Base-by-base conservation (phyloP, 1,139 yeast species). In the Suhomyces coccinellae region DNA sequence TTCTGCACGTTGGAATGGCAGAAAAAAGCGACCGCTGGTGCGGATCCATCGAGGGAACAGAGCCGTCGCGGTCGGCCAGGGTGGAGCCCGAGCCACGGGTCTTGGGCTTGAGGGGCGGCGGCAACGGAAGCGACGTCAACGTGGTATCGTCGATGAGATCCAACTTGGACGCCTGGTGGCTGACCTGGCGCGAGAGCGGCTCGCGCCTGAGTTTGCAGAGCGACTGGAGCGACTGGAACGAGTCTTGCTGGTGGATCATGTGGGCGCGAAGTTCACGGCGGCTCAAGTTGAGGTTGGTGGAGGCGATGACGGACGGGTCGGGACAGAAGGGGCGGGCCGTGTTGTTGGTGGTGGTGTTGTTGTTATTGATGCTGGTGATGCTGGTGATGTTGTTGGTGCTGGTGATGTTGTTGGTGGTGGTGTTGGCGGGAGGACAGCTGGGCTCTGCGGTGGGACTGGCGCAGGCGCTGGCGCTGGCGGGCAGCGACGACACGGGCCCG, bases 81-180 rank as follows among this genome's bases (percentile, higher is more conserved):
- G 32, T 26, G 12, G 38, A 36, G 15, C 49, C 42, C 8, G 48
- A 39, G 13, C 40, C 40, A 4, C 52, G 38, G 15, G 43, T 28
- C 32, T 52, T 47, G 33, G 54, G 46, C 35, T 55, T 64, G 27
- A 69, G 67, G 1, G 85, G 87, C 16, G 85, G 85, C 3, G 85
- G 81, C 31, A 81, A 59, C 6, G 89, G 89, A 51, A 83, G 76
- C 2, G 89, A 83, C 0, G 91, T 85, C 43, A 85, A 63, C 15
- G 77, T 75, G 7, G 77, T 72, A 54, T 74, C 80, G 56, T 85
- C 89, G 6, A 85, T 70, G 45, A 84, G 66, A 51, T 85, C 90
- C 11, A 85, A 65, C 46, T 74, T 73, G 1, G 90, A 84, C 13
- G 64, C 63, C 11, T 68, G 65, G 36, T 58, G 62, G 31, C 40